A percentile compares a stretch with the other conserved stretches of the same genome.
These are phyloP conservation scores for Polytrichum commune DNA, from an alignment of 225 moss, liverwort and hornwort species.

Conservation along the genomic window DNA sequence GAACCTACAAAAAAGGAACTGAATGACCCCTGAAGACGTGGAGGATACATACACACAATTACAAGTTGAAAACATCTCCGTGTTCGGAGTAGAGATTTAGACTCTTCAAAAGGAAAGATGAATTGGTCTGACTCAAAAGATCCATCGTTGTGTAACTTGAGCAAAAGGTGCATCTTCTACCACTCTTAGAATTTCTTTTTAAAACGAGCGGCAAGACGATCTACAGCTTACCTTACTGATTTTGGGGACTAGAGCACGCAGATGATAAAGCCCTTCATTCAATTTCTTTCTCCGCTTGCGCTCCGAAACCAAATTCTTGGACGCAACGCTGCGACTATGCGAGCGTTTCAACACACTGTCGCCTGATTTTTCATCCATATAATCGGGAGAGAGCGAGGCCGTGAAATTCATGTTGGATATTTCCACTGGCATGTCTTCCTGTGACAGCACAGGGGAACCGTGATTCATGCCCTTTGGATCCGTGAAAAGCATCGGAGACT, in stretches of 20 bases:
- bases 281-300: constrained; percentile 68
- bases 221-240: constrained; percentile 50
- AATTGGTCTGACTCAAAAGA: neutral
- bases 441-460: constrained; percentile 23
- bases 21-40: too few species aligned
- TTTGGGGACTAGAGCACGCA: constrained; percentile 57
- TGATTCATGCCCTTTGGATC: neutral
- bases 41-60: too few species aligned
- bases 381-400: constrained; percentile 26
- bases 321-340: constrained; percentile 37
- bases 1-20: too few species aligned
- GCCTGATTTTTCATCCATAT: constrained; percentile 19
- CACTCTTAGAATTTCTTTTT: neutral
- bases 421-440: constrained; percentile 6
- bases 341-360: constrained; percentile 33
- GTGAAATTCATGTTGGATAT: neutral
- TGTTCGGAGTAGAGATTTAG: neutral
- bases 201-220: neutral
- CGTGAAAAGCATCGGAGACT: neutral
- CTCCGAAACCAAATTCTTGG: constrained; percentile 61
- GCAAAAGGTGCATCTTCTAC: constrained; percentile 8
- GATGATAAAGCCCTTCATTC: constrained; percentile 57
- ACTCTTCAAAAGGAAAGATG: neutral
- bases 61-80: too few species aligned
- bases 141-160: neutral